phyloP scores from a whole-genome alignment of 495 filamentous ascomycete species.

The Podospora fimiseda region DNA sequence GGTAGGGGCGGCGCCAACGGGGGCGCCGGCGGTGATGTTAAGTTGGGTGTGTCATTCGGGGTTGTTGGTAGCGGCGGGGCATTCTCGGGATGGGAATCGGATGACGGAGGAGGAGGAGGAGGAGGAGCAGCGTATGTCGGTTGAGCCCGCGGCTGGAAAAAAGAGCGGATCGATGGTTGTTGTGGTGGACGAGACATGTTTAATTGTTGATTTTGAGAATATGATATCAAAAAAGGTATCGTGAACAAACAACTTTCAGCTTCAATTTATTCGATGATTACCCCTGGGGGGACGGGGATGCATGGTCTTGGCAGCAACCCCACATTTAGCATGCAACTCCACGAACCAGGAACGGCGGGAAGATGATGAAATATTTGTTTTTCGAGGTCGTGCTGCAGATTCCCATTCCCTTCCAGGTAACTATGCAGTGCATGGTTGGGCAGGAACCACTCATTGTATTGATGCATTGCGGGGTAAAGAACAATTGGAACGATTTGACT shows the following conservation, averaged over 20 bases:
- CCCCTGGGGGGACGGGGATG: background rate
- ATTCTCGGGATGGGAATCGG: no score
- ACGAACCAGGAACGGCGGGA: background rate
- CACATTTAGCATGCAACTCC: background rate
- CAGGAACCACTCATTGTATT: background rate
- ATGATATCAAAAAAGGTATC: no score
- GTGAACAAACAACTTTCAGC: conserved; percentile 2
- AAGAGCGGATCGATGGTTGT: conserved; percentile 46
- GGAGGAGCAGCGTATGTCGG: conserved; percentile 21
- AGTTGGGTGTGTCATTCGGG: background rate
- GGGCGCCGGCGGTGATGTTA: conserved; percentile 15
- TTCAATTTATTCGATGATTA: background rate
- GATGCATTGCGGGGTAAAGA: background rate
- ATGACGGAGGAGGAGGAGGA: no score
- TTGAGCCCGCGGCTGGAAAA: conserved; percentile 29
- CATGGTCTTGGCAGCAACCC: background rate
- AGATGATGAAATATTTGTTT: background rate
- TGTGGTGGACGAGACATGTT: conserved; percentile 13
- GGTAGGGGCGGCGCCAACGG: conserved; percentile 10
- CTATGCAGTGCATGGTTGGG: conserved; percentile 5
- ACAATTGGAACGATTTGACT: no score
- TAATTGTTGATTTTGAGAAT: background rate
- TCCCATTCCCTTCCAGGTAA: background rate
- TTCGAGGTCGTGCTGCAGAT: background rate
- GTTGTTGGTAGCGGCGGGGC: conserved; percentile 8